Conservation (phyloP, 2,329 filamentous ascomycete genomes). For the Colletotrichum sp. region DNA sequence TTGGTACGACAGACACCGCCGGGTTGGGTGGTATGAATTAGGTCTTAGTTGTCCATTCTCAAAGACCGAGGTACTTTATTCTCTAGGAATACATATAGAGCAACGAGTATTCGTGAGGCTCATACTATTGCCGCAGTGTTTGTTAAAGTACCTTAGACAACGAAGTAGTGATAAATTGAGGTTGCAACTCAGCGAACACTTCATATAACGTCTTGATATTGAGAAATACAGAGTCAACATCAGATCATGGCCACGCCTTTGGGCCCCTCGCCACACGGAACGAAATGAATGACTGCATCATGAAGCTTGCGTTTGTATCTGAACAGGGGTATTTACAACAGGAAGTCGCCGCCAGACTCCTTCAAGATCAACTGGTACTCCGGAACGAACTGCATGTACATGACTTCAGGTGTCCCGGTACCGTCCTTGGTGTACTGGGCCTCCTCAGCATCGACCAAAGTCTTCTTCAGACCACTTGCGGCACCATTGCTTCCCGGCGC, state of each 20-base stretch:
- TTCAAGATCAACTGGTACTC: constrained; percentile 34
- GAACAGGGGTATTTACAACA: constrained; percentile 19
- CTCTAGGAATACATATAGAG: not conserved
- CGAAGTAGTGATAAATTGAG: not conserved
- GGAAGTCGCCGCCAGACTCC: constrained; percentile 34
- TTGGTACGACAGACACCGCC: constrained; percentile 24
- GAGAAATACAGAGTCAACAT: not conserved
- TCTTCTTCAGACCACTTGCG: constrained; percentile 33
- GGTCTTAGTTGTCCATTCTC: accelerated
- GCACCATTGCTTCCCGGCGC: constrained; percentile 18
- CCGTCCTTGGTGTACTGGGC: constrained; percentile 35
- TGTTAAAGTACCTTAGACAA: accelerated
- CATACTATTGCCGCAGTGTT: not conserved
- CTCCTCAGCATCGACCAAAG: constrained; percentile 44
- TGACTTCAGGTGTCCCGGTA: constrained; percentile 28
- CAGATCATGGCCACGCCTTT: accelerated
- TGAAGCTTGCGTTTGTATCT: not conserved
- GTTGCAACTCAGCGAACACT: not conserved
- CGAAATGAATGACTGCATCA: accelerated
- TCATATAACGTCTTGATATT: accelerated
- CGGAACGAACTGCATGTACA: constrained; percentile 40
- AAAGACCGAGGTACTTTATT: accelerated
- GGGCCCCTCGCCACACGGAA: not conserved
- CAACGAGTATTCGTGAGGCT: not conserved
- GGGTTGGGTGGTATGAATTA: not conserved